These are phyloP conservation scores for Infundibulicybe gibba DNA, from an alignment of 768 basidiomycete genomes.

Conservation along the genomic window DNA sequence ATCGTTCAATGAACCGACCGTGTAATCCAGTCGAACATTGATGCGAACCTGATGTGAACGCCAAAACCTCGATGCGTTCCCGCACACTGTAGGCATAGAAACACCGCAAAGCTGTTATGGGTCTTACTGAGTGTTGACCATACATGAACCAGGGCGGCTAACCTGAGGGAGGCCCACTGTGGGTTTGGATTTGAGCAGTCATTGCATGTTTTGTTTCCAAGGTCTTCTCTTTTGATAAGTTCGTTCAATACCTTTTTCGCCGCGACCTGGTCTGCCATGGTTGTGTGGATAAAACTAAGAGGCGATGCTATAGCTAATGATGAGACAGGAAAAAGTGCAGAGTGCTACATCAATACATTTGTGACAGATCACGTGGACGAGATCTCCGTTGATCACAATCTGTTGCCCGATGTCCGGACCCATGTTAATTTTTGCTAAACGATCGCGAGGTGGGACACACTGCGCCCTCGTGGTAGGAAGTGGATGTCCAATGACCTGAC, in stretches of 20 bases:
- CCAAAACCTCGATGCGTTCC: slow-evolving; percentile 88
- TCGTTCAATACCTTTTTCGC: slow-evolving; percentile 72
- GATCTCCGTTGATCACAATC: background rate
- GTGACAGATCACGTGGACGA: background rate
- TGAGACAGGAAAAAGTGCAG: too few relatives aligned
- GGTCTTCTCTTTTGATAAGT: slow-evolving; percentile 67
- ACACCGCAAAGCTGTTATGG: slow-evolving; percentile 67
- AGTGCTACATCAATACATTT: too few relatives aligned
- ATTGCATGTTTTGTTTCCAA: slow-evolving; percentile 73
- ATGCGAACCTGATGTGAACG: slow-evolving; percentile 78
- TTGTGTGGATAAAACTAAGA: background rate
- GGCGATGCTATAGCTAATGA: background rate
- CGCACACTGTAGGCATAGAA: slow-evolving; percentile 89
- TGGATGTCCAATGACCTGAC: too few relatives aligned
- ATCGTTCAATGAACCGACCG: slow-evolving; percentile 16
- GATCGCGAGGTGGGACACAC: too few relatives aligned
- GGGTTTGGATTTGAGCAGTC: slow-evolving; percentile 91
- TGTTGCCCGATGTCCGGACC: too few relatives aligned
- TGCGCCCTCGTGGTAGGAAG: too few relatives aligned
- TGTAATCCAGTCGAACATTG: slow-evolving; percentile 8
- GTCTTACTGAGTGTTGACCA: slow-evolving; percentile 9
- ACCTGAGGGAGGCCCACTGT: slow-evolving; percentile 91
- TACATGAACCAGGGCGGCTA: slow-evolving; percentile 9
- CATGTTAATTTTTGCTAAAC: too few relatives aligned
- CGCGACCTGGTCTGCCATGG: slow-evolving; percentile 57